Evolutionary conservation across 345 rosid genomes (phyloP), one percentile per base, ranked within the genome.

Genomic region (Toxicodendron radicans): DNA sequence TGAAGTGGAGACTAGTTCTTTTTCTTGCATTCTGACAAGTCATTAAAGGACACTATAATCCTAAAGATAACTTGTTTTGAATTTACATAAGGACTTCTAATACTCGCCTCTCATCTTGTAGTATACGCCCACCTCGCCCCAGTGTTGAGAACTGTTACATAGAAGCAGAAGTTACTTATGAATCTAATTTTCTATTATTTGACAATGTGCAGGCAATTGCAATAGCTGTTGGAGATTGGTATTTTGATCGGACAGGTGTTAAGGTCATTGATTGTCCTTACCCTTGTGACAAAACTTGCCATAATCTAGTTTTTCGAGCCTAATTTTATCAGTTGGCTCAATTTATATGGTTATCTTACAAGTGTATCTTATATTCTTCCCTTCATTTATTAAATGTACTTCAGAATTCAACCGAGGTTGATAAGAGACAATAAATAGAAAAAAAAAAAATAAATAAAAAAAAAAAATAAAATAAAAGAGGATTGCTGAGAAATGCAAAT

Each of bases 221-320:
- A 2, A 80, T 86, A 64, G 93, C 98, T 0, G 98, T 93, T 12
- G 99, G 97, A 79, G 97, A 93, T 75, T 95, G 99, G 99, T 95
- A 88, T 73, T 95, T 93, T 46, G 95, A 85, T 5, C 87, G 98
- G 35, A 81, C 96, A 0, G 76, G 72, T 2, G 86, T 84, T 20
- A 90, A 87, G 89, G 75, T 82, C 70, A 80, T 93, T 0, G 99
- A 95, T 74, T 95, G 99, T 45, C 84, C 99, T 0, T 89, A 93
- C 66, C 99, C 98, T 2, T 93, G 99, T 46, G 99, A 95, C 84
- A 87, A 77, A 32, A 90, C 88, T 67, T 95, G 99, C 83, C 98
- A 95, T 86, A 91, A 93, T 83, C 80, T 95, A 68, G 91, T 95
- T 41, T 95, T 95, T 83, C 86, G 88, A 85, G 30, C 46, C 41